These are phyloP conservation scores for Ophiobolus disseminans DNA, from an alignment of 2,329 filamentous ascomycete genomes.

Conservation along the genomic window DNA sequence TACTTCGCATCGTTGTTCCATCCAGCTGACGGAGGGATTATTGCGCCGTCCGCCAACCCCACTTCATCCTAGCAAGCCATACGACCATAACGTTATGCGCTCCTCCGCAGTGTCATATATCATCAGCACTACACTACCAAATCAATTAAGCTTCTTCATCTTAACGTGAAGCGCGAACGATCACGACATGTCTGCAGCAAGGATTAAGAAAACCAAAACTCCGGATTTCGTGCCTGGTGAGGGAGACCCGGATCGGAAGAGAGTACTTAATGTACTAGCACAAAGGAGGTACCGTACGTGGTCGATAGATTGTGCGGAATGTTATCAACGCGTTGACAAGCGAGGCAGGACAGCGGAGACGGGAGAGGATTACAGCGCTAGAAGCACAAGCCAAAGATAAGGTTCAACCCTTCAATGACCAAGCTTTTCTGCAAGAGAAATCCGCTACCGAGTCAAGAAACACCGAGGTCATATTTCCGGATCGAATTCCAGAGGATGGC, in stretches of 20 bases:
- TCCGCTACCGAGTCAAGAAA: neutral
- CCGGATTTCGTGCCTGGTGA: constrained; percentile 25
- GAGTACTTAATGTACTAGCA: constrained; percentile 40
- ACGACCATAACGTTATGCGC: constrained; percentile 40
- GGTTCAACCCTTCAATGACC: neutral
- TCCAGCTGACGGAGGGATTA: constrained; percentile 5
- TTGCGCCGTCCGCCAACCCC: constrained; percentile 10
- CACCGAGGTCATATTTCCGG: no score
- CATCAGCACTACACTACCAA: neutral
- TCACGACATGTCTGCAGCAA: constrained; percentile 33
- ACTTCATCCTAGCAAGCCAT: constrained; percentile 7
- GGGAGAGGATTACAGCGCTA: constrained; percentile 33
- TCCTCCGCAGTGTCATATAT: constrained; percentile 11
- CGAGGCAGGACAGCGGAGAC: constrained; percentile 31
- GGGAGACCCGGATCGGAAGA: constrained; percentile 40
- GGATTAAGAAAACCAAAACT: constrained; percentile 28
- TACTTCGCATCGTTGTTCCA: constrained; percentile 3
- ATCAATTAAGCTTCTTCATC: neutral
- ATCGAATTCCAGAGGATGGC: no score
- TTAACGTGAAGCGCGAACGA: constrained; percentile 14
- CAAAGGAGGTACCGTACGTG: constrained; percentile 41
- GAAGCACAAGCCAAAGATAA: constrained; percentile 29
- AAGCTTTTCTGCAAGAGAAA: neutral
- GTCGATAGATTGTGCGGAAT: neutral
- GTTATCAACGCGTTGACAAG: neutral